Base-by-base conservation (phyloP, 106 monocot species). In the Chionographis japonica region DNA sequence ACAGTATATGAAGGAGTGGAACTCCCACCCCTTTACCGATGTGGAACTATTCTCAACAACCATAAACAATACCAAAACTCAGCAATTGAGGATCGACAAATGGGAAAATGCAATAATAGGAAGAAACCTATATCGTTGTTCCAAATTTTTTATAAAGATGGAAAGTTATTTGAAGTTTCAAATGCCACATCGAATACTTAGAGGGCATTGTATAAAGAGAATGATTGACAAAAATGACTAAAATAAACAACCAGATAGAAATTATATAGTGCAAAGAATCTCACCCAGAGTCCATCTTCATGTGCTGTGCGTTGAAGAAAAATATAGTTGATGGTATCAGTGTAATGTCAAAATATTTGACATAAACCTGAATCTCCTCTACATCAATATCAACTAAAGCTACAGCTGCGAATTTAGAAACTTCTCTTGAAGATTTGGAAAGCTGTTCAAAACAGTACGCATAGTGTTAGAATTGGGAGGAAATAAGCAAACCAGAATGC, bases 261-360 rank as follows among this genome's bases (percentile, higher is more conserved):
- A 61, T 46, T 43, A 12, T 3, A 11, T 18, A 37, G 27, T 9
- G 35, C 14, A 62, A 52, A 49, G n/a, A 61, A 63, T 65, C 8
- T 50, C 81, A 95, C 91, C 95, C 89, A 13, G 92, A 92, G 65
- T 97, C 88, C 86, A 97, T 92, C 80, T 97, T 97, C 92, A 97
- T 97, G 76, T 97, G 95, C 56, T 97, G 86, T 17, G 95, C 89
- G 69, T 97, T 97, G 83, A 97, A 97, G 80, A 97, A 97, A 71
- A 97, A 97, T 50, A 97, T 67, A 53, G 83, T 92, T 3, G 95
- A 86, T 27, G 95, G 95, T 42, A 89, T 63, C 43, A 89, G 51
- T 1, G 89, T 86, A 14, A 97, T 84, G 55, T 97, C 95, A 64
- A 97, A 89, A 58, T 92, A 97, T 37, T 80, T 80, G 37, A 84